Evolutionary conservation across 2,329 filamentous ascomycete species (phyloP).

Genomic region (Acrocalymma vagum): DNA sequence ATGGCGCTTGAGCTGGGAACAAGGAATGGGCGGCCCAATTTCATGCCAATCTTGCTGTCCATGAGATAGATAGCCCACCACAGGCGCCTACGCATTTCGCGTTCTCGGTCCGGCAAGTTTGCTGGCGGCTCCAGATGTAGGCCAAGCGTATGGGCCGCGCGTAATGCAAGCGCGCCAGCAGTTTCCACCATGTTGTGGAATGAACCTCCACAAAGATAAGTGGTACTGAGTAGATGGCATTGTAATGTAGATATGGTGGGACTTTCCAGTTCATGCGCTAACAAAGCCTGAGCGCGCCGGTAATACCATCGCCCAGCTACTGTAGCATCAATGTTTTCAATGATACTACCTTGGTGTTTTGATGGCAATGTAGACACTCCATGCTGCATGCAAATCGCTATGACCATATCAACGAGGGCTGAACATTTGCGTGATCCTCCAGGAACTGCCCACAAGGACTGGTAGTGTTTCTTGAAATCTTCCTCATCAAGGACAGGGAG

Average conservation of each 20-base stretch:
- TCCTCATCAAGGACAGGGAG: conserved; percentile 55
- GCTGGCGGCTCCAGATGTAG: conserved; percentile 57
- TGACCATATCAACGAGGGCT: conserved; percentile 61
- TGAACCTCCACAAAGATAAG: conserved; percentile 59
- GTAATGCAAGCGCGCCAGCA: conserved; percentile 50
- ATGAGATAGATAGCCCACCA: conserved; percentile 60
- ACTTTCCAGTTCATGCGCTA: conserved; percentile 57
- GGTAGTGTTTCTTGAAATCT: conserved; percentile 56
- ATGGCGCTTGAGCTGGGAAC: too few species aligned
- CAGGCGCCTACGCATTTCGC: conserved; percentile 55
- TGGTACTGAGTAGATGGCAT: conserved; percentile 54
- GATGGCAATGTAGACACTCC: conserved; percentile 33
- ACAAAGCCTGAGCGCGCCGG: conserved; percentile 55
- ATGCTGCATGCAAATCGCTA: conserved; percentile 63
- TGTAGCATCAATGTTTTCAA: conserved; percentile 40
- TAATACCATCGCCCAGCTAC: conserved; percentile 58
- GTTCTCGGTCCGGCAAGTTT: conserved; percentile 39
- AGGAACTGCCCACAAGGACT: conserved; percentile 29
- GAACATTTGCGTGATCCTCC: conserved; percentile 51
- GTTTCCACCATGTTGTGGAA: conserved; percentile 60
- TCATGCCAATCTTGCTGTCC: conserved; percentile 57
- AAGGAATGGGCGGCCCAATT: conserved; percentile 59
- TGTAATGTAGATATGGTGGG: conserved; percentile 60
- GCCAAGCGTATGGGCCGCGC: conserved; percentile 58
- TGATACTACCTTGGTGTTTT: conserved; percentile 38